Base-by-base conservation (phyloP, 2,329 filamentous ascomycete species). In the Botrytis byssoidea region DNA sequence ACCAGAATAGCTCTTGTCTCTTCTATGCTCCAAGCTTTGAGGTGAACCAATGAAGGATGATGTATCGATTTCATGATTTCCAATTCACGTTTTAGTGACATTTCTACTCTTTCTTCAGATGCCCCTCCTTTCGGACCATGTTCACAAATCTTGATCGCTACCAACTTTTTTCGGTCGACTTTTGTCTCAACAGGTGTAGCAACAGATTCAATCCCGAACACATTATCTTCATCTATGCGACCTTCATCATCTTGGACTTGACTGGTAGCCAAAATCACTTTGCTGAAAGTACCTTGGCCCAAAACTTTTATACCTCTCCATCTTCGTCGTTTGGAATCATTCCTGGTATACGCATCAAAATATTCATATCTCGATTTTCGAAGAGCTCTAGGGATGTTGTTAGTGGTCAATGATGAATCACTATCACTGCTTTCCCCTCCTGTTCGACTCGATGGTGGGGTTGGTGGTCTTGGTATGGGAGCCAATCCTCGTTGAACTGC, bases 141-240 rank as follows among this genome's bases (percentile, higher is more conserved):
- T 82, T 98, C 94, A 81, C 97, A 95, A 63, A 99, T 90, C 83
- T 99, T 99, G 80, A 99, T 90, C 1, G 96, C 96, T 4, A 98
- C 96, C 22, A 99, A 85, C 70, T 93, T 93, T 79, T 91, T 92
- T n/a, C 91, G 90, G 76, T 93, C 86, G 66, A 89, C 83, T 81
- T 81, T 87, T 25, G 74, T 44, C 57, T 81, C 79, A n/a, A 73
- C 65, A 81, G 76, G 77, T 82, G 79, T 78, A 79, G 74, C 78
- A 65, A 78, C 71, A 76, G 81, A 74, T 76, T 61, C 73, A 64
- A 63, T 77, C 44, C 75, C 77, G 74, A 79, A 80, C 9, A 80
- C 79, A 75, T 79, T 77, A 72, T 82, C 79, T 72, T 83, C 82
- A 69, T 82, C 79, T 73, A 81, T 81, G 20, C 77, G 75, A 51